Conservation (phyloP, 192 early-diverging fungal genomes). For the Entophlyctis luteolus region DNA sequence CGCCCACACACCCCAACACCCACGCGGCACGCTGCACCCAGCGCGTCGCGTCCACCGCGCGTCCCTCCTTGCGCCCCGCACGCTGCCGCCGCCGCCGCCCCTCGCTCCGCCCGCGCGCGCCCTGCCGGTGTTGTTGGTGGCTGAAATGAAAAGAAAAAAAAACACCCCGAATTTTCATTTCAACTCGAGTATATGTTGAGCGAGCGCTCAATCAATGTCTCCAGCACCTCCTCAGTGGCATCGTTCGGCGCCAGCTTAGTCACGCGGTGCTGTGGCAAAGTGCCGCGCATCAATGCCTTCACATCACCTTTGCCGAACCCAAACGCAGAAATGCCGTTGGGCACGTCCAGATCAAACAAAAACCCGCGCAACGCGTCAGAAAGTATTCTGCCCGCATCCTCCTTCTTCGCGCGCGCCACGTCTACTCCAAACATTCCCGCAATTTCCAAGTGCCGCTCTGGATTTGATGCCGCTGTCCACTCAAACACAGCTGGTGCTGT, state of each 20-base stretch:
- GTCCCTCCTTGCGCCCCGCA: too few species aligned
- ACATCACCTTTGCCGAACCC: constrained; percentile 71
- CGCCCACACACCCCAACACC: too few species aligned
- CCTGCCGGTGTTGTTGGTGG: too few species aligned
- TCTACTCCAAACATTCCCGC: constrained; percentile 73
- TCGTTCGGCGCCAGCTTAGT: constrained; percentile 79
- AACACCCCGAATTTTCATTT: too few species aligned
- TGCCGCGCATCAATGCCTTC: constrained; percentile 72
- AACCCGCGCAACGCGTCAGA: constrained; percentile 74
- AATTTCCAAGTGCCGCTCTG: constrained; percentile 82
- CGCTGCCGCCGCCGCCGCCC: too few species aligned
- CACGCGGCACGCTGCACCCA: too few species aligned
- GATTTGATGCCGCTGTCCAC: constrained; percentile 72
- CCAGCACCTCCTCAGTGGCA: constrained; percentile 61
- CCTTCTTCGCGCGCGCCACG: constrained; percentile 56
- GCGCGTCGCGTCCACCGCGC: too few species aligned
- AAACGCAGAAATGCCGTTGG: constrained; percentile 73
- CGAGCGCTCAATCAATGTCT: constrained; percentile 58
- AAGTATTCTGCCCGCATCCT: constrained; percentile 70
- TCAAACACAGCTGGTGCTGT: constrained; percentile 88
- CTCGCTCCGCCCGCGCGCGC: too few species aligned
- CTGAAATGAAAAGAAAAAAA: too few species aligned
- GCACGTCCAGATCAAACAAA: constrained; percentile 72
- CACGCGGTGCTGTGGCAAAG: constrained; percentile 86
- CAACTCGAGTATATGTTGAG: constrained; percentile 33